Evolutionary conservation across 108 stramenopile genomes (phyloP).

Genomic region (Skeletonema grethae): DNA sequence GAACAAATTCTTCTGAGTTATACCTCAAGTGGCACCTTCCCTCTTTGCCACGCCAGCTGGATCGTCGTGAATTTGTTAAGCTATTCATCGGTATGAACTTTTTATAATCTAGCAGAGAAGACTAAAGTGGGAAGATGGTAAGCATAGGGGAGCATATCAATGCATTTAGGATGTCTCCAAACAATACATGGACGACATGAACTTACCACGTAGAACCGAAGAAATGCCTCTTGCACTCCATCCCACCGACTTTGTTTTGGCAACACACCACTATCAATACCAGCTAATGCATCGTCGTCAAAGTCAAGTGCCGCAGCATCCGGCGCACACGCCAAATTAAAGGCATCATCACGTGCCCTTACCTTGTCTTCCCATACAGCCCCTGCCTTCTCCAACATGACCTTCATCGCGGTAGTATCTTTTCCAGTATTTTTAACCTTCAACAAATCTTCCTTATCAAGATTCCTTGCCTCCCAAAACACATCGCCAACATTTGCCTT

Average conservation of each 20-base stretch:
- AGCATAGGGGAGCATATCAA: not conserved
- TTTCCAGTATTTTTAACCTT: conserved; percentile 22
- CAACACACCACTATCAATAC: conserved; percentile 26
- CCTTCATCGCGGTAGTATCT: conserved; percentile 8
- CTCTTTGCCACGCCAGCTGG: conserved; percentile 43
- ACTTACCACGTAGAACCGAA: conserved; percentile 70
- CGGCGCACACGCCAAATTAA: conserved; percentile 73
- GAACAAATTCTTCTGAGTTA: conserved; percentile 57
- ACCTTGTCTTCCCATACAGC: conserved; percentile 70
- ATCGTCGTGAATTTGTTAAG: conserved; percentile 16
- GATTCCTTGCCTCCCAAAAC: conserved; percentile 70
- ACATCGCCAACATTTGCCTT: conserved; percentile 70
- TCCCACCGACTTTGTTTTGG: conserved; percentile 74
- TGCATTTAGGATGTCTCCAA: not conserved
- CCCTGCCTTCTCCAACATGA: conserved; percentile 24
- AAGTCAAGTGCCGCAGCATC: conserved; percentile 38
- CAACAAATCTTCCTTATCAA: conserved; percentile 49
- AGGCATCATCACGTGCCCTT: conserved; percentile 68
- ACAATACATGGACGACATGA: not conserved
- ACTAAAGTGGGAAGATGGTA: not conserved
- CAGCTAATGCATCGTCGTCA: conserved; percentile 31
- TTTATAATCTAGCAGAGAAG: conserved; percentile 75
- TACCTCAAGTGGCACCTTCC: conserved; percentile 45
- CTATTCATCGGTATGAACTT: conserved; percentile 50
- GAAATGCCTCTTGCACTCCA: conserved; percentile 82